Evolutionary conservation across 1,139 yeast genomes (phyloP), one percentile per base, ranked within the genome.

Genomic region (Geotrichum carabidarum): DNA sequence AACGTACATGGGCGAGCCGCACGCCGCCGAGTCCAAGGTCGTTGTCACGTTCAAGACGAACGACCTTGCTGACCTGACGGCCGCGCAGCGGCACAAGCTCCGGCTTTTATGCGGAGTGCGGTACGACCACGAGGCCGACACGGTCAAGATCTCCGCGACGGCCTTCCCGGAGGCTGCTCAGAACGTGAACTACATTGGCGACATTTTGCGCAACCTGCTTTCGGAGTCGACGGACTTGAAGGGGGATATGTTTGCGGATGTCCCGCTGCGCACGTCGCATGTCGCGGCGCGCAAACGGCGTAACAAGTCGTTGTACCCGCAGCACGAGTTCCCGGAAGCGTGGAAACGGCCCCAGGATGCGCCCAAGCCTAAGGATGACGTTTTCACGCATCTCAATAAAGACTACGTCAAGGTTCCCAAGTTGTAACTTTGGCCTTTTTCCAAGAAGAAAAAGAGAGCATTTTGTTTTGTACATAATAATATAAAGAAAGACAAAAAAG

Each of bases 231-330:
- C 82, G 65, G 85, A 82, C 58, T 14, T 47, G 14, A 69, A 77
- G 4, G 76, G 78, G 48, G 93, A 86, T 59, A 68, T 71, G 41
- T 86, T 88, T 63, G 75, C 78, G 46, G 95, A 88, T 65, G 74
- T 93, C 43, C 97, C 98, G 35, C 71, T 93, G 50, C 96, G 90
- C 68, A 81, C 78, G 32, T 82, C 96, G 68, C 93, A 86, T 68
- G 75, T 75, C 30, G 66, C 72, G 40, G 77, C 76, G 60, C 77
- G 76, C 67, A 68, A 72, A 56, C 69, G 72, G 56, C 69, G 79
- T 44, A 64, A 66, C 57, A 65, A 68, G 63, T 46, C 64, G 18
- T 51, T 60, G 17, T 66, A 67, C 56, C 71, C 71, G 1, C 56
- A 61, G 50, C 64, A 64, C 56, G 63, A 69, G 53, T 91, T 88